phyloP scores from a whole-genome alignment of 2,329 filamentous ascomycete species.

The Samsoniella hepiali region DNA sequence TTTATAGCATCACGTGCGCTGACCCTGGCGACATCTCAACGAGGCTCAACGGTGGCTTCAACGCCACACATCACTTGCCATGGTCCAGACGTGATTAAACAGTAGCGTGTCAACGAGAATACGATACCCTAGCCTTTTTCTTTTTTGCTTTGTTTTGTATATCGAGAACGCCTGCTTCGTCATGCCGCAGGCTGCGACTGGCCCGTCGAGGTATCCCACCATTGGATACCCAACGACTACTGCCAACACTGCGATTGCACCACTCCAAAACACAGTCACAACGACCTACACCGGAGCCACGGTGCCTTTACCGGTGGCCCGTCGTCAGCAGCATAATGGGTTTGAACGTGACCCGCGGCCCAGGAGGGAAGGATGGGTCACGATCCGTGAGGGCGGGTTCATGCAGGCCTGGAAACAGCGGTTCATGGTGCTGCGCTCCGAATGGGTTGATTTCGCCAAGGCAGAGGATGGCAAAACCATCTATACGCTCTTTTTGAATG shows the following conservation, averaged over 20 bases:
- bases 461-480: conserved; percentile 75
- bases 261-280: conserved; percentile 55
- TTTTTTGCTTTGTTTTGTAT: neutral
- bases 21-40: neutral
- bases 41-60: neutral
- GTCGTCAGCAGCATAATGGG: conserved; percentile 50
- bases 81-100: neutral
- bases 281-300: conserved; percentile 64
- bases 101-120: neutral
- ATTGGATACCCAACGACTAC: conserved; percentile 12
- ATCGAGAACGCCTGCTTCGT: neutral
- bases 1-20: conserved; percentile 12
- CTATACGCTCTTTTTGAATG: conserved; percentile 71
- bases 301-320: conserved; percentile 59
- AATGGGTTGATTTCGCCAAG: conserved; percentile 84
- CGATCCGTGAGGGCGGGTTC: conserved; percentile 78
- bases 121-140: neutral
- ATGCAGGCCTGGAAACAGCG: conserved; percentile 78
- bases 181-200: conserved; percentile 6
- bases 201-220: neutral
- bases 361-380: conserved; percentile 70
- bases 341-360: conserved; percentile 59
- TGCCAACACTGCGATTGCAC: conserved; percentile 67
- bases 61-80: neutral
- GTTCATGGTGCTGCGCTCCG: conserved; percentile 79